Base-by-base conservation (phyloP, 2,329 filamentous ascomycete genomes). In the Balansia obtecta region DNA sequence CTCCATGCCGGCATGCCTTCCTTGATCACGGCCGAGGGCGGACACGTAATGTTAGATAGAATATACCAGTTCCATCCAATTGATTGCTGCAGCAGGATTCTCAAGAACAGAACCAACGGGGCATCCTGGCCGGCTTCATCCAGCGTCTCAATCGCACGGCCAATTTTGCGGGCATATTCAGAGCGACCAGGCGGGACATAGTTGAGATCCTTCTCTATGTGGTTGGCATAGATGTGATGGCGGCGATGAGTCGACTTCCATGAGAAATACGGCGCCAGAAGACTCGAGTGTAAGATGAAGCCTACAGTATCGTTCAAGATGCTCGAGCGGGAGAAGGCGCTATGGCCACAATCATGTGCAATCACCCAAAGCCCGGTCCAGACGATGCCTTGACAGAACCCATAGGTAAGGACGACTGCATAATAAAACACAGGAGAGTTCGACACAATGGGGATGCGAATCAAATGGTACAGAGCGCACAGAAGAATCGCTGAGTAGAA, bases 201-300 rank as follows among this genome's bases (percentile, higher is more conserved):
- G 32, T 38, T 47, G 45, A 44, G 39, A 63, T 50, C 50, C 20
- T 80, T 81, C 52, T 80, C 74, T 69, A 84, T 80, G 68, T 85
- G 76, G 56, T 80, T 80, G 43, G 79, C 80, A 65, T 78, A 83
- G 56, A 76, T 77, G 68, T 88, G 84, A 66, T 87, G 84, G 47
- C 82, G 76, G 52, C 76, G 74, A 65, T 88, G 84, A 33, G 77
- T 82, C 63, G 80, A 80, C 68, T 84, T 81, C 83, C 83, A 87
- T 46, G 77, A 80, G 69, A 85, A 86, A 68, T 82, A 88, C 3
- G 84, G 84, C 2, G 84, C 82, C 54, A 83, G 64, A 39, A 86
- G 71, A 52, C 75, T 70, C 7, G 79, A 83, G 71, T 87, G 83
- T n/a, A 80, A 65, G 46, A 75, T 62, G 71, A 81, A 83, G 53